A percentile compares a stretch with the other conserved stretches of the same genome.
phyloP scores from a whole-genome alignment of 805 yeast species.

The Lipomyces starkeyi region DNA sequence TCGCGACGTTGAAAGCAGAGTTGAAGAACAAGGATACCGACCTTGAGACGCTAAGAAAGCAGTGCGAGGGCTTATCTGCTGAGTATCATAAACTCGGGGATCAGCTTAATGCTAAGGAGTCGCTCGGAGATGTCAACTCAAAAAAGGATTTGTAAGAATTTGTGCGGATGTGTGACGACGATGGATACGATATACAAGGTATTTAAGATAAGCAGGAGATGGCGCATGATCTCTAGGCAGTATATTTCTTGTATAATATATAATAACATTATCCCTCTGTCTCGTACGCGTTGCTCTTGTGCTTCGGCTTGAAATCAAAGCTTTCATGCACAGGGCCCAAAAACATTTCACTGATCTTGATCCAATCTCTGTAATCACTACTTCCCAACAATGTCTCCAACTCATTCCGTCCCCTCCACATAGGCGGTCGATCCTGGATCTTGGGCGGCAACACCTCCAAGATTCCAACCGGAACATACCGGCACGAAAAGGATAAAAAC shows the following conservation, averaged over 20 bases:
- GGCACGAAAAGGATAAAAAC: constrained; percentile 88
- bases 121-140: constrained; percentile 38
- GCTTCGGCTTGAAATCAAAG: constrained; percentile 89
- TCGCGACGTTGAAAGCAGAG: constrained; percentile 51
- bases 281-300: constrained; percentile 84
- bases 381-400: constrained; percentile 88
- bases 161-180: not conserved
- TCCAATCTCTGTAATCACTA: constrained; percentile 90
- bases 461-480: constrained; percentile 94
- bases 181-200: constrained; percentile 2
- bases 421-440: constrained; percentile 90
- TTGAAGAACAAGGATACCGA: constrained; percentile 67
- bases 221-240: not conserved
- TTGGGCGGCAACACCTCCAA: constrained; percentile 87
- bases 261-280: constrained; percentile 14
- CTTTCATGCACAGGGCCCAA: constrained; percentile 80
- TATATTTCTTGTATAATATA: not conserved
- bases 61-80: constrained; percentile 66
- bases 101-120: constrained; percentile 44
- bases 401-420: constrained; percentile 92
- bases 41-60: constrained; percentile 70
- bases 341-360: constrained; percentile 92
- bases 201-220: not conserved
- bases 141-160: constrained; percentile 40
- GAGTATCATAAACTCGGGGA: constrained; percentile 63